A percentile compares a stretch with the other conserved stretches of the same genome.
phyloP scores from a whole-genome alignment of 331 rosid genomes.

The Rhamnella rubrinervis region DNA sequence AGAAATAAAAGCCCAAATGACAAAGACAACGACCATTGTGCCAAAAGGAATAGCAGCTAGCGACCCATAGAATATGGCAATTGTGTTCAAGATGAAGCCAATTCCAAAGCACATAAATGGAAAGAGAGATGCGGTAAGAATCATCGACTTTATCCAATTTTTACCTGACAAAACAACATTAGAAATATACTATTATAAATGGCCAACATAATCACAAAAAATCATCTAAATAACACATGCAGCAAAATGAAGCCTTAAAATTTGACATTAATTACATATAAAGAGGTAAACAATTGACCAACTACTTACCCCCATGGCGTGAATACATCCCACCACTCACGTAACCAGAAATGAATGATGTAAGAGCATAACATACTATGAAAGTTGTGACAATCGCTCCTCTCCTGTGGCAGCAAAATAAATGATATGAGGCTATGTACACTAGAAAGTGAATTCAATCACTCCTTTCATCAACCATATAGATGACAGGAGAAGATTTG shows the following conservation, averaged over 20 bases:
- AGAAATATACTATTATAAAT: background rate
- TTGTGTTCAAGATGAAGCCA: conserved; percentile 86
- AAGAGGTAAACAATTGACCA: background rate
- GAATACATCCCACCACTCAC: conserved; percentile 99
- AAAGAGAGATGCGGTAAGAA: conserved; percentile 95
- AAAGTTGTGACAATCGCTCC: conserved; percentile 98
- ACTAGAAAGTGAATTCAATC: background rate
- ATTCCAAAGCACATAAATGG: conserved; percentile 97
- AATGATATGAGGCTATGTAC: background rate
- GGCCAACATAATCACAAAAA: background rate
- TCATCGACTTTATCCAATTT: conserved; percentile 97
- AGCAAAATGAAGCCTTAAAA: conserved; percentile 12
- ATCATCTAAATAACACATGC: background rate
- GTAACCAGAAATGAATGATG: conserved; percentile 96
- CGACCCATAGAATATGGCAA: conserved; percentile 97
- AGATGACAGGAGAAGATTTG: conserved; percentile 15
- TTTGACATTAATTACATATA: background rate
- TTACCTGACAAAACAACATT: conserved; percentile 56
- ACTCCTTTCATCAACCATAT: background rate
- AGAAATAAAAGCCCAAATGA: conserved; percentile 97
- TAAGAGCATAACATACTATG: conserved; percentile 96
- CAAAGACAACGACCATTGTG: conserved; percentile 95
- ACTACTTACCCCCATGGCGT: conserved; percentile 81
- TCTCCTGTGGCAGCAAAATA: conserved; percentile 62
- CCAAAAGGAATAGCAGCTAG: conserved; percentile 99